Evolutionary conservation across 371 early-diverging fungal species (phyloP).

Genomic region (Haplosporangium sp.): DNA sequence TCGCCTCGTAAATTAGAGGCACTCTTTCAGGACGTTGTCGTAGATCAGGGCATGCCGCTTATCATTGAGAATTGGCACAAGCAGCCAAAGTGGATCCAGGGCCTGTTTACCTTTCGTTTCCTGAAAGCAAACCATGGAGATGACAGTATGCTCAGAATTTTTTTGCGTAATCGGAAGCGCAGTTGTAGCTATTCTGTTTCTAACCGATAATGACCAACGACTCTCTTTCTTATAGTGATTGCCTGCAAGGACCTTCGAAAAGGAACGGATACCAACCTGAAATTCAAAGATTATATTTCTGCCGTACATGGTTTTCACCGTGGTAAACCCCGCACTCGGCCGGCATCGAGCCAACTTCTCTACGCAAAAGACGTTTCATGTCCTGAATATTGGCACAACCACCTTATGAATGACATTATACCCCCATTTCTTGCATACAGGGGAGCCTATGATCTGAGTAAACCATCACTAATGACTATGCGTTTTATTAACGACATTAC

Average conservation of each 20-base stretch:
- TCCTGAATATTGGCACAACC: slow-evolving; percentile 37
- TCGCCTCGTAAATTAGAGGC: no score
- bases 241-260: slow-evolving; percentile 28
- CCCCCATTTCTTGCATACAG: slow-evolving; percentile 45
- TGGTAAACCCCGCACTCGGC: background rate
- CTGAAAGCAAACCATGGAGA: slow-evolving; percentile 43
- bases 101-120: slow-evolving; percentile 52
- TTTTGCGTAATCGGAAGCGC: background rate
- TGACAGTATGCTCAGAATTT: slow-evolving; percentile 33
- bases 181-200: background rate
- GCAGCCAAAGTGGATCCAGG: slow-evolving; percentile 44
- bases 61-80: slow-evolving; percentile 60
- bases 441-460: slow-evolving; percentile 50
- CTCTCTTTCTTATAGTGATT: slow-evolving; percentile 7
- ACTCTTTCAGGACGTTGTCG: background rate
- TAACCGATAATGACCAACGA: background rate
- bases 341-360: slow-evolving; percentile 1
- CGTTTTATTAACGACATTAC: background rate
- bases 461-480: background rate
- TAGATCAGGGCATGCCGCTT: slow-evolving; percentile 57
- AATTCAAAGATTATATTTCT: slow-evolving; percentile 32
- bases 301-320: slow-evolving; percentile 9
- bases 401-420: slow-evolving; percentile 26
- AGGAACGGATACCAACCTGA: slow-evolving; percentile 15
- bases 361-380: slow-evolving; percentile 57